Evolutionary conservation across 148 eudicot species (phyloP).

Genomic region (Selenicereus undatus): DNA sequence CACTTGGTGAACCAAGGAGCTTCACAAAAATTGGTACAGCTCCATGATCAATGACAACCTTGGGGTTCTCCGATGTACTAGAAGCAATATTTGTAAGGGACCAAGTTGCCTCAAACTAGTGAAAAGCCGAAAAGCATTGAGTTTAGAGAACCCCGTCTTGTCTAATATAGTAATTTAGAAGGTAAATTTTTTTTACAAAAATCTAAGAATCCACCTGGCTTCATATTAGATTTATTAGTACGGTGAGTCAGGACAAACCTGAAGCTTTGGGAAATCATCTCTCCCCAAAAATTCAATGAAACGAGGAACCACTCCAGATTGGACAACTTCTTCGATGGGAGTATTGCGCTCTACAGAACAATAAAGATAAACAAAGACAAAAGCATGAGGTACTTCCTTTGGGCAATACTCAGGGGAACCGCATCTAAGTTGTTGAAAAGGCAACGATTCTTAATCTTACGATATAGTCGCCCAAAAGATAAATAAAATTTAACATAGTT

Average conservation of each 20-base stretch:
- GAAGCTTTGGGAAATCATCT: constrained; percentile 79
- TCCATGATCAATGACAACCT: constrained; percentile 80
- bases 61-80: constrained; percentile 86
- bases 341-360: constrained; percentile 67
- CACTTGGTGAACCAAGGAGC: constrained; percentile 73
- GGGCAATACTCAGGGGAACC: neutral
- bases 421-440: neutral
- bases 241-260: constrained; percentile 39
- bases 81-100: constrained; percentile 94
- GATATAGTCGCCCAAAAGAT: neutral
- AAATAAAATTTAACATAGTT: neutral
- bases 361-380: neutral
- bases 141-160: neutral
- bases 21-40: constrained; percentile 86
- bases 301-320: constrained; percentile 88
- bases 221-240: neutral
- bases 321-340: constrained; percentile 87
- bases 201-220: neutral
- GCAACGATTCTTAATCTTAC: neutral
- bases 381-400: neutral
- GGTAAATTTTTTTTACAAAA: neutral
- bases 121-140: neutral
- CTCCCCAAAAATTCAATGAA: constrained; percentile 74
- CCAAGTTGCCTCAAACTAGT: constrained; percentile 95
- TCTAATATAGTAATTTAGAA: neutral